Evolutionary conservation across 495 filamentous ascomycete species (phyloP).

Genomic region (Aspergillus indologenus): DNA sequence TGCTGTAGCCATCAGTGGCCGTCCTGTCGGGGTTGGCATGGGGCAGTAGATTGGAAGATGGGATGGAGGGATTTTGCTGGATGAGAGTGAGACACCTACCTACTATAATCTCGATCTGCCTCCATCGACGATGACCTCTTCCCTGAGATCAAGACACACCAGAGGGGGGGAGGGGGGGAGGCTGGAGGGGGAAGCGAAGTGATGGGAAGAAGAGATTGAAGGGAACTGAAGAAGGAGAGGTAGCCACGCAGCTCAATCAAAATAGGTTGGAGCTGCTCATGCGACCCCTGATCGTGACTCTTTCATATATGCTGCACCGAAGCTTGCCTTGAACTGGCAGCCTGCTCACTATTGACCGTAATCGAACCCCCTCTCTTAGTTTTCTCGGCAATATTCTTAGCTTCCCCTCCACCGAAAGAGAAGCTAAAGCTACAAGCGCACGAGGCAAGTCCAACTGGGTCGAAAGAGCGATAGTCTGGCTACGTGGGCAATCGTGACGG

Average conservation of each 20-base stretch:
- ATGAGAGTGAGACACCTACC: slow-evolving; percentile 22
- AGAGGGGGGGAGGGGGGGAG: slow-evolving; percentile 1
- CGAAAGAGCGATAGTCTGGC: slow-evolving; percentile 18
- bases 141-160: not conserved
- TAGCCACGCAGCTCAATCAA: slow-evolving; percentile 8
- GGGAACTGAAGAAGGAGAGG: not conserved
- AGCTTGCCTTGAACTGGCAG: not conserved
- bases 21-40: slow-evolving; percentile 11
- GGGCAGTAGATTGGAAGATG: slow-evolving; percentile 5
- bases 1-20: slow-evolving; percentile 30
- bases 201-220: slow-evolving; percentile 6
- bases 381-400: not conserved
- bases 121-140: slow-evolving; percentile 28
- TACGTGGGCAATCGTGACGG: slow-evolving; percentile 40
- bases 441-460: slow-evolving; percentile 25
- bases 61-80: not conserved
- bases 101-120: slow-evolving; percentile 29
- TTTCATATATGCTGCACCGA: not conserved
- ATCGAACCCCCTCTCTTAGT: not conserved
- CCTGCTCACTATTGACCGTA: not conserved
- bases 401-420: slow-evolving; percentile 2
- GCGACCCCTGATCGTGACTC: not conserved
- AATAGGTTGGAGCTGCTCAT: not conserved
- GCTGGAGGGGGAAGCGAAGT: too few species aligned
- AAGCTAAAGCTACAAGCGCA: slow-evolving; percentile 17